Evolutionary conservation across 2,329 filamentous ascomycete species (phyloP).

Genomic region (Daldinia eschscholtzii): DNA sequence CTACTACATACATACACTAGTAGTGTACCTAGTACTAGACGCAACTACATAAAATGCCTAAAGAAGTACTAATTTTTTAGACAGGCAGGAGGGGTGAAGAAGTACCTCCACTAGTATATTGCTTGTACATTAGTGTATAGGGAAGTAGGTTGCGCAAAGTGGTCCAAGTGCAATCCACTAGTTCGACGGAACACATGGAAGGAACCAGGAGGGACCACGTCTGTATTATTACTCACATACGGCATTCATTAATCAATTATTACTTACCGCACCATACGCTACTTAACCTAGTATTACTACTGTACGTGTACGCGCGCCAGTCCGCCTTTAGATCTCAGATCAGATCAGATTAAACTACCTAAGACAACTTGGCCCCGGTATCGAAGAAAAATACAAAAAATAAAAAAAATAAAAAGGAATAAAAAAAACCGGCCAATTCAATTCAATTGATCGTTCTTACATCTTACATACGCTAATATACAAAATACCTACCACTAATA

Average conservation of each 20-base stretch:
- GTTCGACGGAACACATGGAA: slow-evolving; percentile 34
- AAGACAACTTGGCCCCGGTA: slow-evolving; percentile 22
- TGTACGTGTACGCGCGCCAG: slow-evolving; percentile 7
- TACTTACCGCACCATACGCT: slow-evolving; percentile 32
- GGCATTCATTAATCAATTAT: slow-evolving; percentile 33
- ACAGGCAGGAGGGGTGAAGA: slow-evolving; percentile 4
- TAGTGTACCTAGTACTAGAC: no score
- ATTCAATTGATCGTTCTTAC: slow-evolving; percentile 35
- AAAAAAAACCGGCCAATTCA: slow-evolving; percentile 11
- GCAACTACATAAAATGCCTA: slow-evolving; percentile 1
- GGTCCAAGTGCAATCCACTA: slow-evolving; percentile 25
- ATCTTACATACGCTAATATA: neutral
- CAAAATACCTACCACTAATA: slow-evolving; percentile 14
- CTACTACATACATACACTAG: neutral
- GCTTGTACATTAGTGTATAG: neutral
- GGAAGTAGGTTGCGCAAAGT: slow-evolving; percentile 23
- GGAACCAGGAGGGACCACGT: slow-evolving; percentile 21
- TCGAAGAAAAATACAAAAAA: neutral
- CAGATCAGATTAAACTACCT: slow-evolving; percentile 34
- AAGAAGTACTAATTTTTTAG: slow-evolving; percentile 8
- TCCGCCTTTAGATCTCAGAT: slow-evolving; percentile 40
- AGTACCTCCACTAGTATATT: neutral
- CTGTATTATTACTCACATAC: slow-evolving; percentile 41
- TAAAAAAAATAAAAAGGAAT: neutral
- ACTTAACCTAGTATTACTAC: slow-evolving; percentile 3